Evolutionary conservation across 108 stramenopile genomes (phyloP).

Genomic region (Cyclostephanos invisitatus): DNA sequence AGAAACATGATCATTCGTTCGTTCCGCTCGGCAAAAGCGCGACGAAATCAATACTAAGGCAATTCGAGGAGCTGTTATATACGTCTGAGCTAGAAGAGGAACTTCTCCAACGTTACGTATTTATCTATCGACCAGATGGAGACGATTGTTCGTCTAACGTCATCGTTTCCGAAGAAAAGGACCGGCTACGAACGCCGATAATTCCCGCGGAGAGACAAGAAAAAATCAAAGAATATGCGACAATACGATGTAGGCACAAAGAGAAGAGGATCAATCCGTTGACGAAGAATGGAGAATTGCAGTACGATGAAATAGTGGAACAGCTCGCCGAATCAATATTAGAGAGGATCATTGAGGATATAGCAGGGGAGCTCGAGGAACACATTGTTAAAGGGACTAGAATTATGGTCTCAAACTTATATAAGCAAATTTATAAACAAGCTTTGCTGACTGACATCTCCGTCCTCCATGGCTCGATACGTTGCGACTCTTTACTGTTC

Average conservation of each 20-base stretch:
- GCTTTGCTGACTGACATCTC: neutral
- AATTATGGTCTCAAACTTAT: neutral
- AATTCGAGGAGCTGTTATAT: constrained; percentile 1
- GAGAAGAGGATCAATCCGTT: neutral
- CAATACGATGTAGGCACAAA: neutral
- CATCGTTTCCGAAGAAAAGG: neutral
- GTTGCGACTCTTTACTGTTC: neutral
- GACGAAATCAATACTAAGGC: neutral
- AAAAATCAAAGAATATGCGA: neutral
- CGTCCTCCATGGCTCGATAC: neutral
- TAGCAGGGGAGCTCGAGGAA: neutral
- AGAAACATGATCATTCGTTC: neutral
- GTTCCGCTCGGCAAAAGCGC: neutral
- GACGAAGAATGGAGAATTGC: neutral
- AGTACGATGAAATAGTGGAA: neutral
- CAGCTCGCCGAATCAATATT: neutral
- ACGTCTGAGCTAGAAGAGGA: constrained; percentile 9
- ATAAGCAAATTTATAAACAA: neutral
- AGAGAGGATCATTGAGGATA: constrained; percentile 7
- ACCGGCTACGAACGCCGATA: neutral
- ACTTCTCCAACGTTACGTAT: neutral
- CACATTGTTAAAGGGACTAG: neutral
- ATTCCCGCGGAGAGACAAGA: constrained; percentile 6
- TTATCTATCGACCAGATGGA: neutral
- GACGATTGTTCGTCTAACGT: neutral